These are phyloP conservation scores for Plasmodium reichenowi DNA, from an alignment of 169 alveolate species.

Conservation along the genomic window DNA sequence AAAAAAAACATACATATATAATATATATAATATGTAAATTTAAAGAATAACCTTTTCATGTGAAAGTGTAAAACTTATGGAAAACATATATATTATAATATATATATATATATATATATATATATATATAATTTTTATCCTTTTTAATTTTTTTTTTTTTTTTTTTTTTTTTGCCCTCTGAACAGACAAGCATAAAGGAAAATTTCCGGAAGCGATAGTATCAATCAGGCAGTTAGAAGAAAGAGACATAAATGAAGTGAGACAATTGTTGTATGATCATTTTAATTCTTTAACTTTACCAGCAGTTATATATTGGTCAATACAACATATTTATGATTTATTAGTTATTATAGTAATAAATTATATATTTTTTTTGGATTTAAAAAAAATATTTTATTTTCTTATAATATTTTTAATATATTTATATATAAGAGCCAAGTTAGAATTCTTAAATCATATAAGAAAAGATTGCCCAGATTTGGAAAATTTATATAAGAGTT, in stretches of 20 bases:
- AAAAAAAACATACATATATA: not conserved
- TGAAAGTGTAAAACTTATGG: no score
- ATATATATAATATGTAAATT: not conserved
- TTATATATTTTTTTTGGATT: slow-evolving; percentile 81
- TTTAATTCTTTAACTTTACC: slow-evolving; percentile 85
- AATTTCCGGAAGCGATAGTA: slow-evolving; percentile 48
- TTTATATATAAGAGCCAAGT: slow-evolving; percentile 88
- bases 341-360: slow-evolving; percentile 82
- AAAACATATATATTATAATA: no score
- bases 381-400: slow-evolving; percentile 83
- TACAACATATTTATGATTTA: slow-evolving; percentile 85
- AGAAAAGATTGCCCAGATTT: slow-evolving; percentile 90
- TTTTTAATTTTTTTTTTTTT: slow-evolving; percentile 1
- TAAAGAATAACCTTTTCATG: no score
- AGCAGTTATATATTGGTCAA: slow-evolving; percentile 86
- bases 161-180: slow-evolving; percentile 5
- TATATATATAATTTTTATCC: not conserved
- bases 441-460: slow-evolving; percentile 90
- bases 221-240: slow-evolving; percentile 68
- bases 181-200: slow-evolving; percentile 64
- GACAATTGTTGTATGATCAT: slow-evolving; percentile 83
- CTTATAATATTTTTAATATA: slow-evolving; percentile 83
- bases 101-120: not conserved
- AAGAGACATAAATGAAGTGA: slow-evolving; percentile 79
- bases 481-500: slow-evolving; percentile 86